Evolutionary conservation across 2,329 filamentous ascomycete species (phyloP).

Genomic region (Thyridium curvatum): DNA sequence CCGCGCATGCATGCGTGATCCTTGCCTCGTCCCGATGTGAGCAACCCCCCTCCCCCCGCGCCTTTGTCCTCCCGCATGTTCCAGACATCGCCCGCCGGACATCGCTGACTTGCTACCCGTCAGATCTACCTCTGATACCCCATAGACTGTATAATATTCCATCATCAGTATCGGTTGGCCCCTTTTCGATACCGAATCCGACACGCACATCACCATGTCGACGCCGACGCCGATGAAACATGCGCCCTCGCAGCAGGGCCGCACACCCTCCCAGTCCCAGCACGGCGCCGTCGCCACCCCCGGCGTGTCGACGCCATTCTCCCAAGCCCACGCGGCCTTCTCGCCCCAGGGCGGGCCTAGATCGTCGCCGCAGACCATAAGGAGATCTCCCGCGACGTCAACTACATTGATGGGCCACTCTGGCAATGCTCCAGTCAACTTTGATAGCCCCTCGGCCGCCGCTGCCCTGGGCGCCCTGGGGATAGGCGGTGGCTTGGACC

Average conservation of each 20-base stretch:
- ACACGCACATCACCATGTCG: slow-evolving; percentile 28
- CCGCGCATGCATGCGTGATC: no score
- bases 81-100: no score
- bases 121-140: no score
- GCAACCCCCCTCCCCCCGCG: no score
- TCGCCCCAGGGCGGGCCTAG: slow-evolving; percentile 47
- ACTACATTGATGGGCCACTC: slow-evolving; percentile 41
- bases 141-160: no score
- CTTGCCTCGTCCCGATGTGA: no score
- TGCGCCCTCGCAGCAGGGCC: slow-evolving; percentile 42
- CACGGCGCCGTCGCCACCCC: slow-evolving; percentile 50
- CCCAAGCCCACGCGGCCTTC: slow-evolving; percentile 49
- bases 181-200: no score
- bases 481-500: slow-evolving; percentile 43
- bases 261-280: slow-evolving; percentile 39
- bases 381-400: slow-evolving; percentile 53
- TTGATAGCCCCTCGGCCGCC: slow-evolving; percentile 58
- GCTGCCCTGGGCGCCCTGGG: slow-evolving; percentile 53
- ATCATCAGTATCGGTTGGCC: no score
- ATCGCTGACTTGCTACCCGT: no score
- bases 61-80: no score
- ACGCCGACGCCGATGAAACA: slow-evolving; percentile 46
- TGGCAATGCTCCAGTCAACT: slow-evolving; percentile 43
- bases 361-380: slow-evolving; percentile 59
- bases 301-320: slow-evolving; percentile 62